A percentile compares a stretch with the other conserved stretches of the same genome.
Evolutionary conservation across 139 green algal genomes (phyloP).

Genomic region (Klebsormidium nitens): DNA sequence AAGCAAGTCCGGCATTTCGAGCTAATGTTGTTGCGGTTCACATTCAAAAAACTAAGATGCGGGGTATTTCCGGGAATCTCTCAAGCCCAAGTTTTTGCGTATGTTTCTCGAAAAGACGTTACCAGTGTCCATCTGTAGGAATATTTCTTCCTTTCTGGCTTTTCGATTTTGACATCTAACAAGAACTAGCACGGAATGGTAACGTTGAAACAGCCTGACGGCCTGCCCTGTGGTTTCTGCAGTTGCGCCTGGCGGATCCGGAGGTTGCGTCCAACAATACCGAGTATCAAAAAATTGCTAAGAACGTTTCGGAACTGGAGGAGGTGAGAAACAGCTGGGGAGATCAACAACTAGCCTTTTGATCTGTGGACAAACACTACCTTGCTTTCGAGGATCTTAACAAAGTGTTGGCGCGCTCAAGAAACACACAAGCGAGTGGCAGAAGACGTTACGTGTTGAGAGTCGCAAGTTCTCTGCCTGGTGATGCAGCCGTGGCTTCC

Average conservation of each 20-base stretch:
- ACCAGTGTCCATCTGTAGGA: neutral
- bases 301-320: constrained; percentile 27
- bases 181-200: neutral
- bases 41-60: too few species aligned
- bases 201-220: neutral
- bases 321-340: constrained; percentile 17
- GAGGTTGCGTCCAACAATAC: constrained; percentile 34
- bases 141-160: neutral
- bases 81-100: neutral
- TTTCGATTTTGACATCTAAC: neutral
- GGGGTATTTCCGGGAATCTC: neutral
- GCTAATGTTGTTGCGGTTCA: neutral
- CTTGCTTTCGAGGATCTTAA: too few species aligned
- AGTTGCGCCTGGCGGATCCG: constrained; percentile 36
- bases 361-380: too few species aligned
- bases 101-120: neutral
- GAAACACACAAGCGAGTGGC: too few species aligned
- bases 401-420: too few species aligned
- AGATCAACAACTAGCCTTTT: too few species aligned
- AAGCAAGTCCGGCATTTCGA: too few species aligned
- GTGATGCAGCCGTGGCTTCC: too few species aligned
- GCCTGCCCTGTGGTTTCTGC: neutral
- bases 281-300: constrained; percentile 42
- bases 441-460: too few species aligned
- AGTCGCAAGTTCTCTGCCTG: too few species aligned